Evolutionary conservation across 2,329 filamentous ascomycete genomes (phyloP).

Genomic region (Penicillium sp.): DNA sequence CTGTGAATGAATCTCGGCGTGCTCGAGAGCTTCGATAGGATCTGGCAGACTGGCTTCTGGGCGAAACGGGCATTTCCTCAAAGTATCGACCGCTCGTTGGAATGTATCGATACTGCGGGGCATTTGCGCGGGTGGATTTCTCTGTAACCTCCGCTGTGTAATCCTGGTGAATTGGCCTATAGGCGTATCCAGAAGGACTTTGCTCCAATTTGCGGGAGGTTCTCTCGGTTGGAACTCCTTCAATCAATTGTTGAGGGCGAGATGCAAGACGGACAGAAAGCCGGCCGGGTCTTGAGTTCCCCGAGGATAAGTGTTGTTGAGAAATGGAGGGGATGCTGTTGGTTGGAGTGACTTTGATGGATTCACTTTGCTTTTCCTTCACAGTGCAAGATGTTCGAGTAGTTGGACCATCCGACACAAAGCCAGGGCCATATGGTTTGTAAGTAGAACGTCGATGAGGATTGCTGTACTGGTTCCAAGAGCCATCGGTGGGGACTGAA

Average conservation of each 20-base stretch:
- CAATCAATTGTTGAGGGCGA: constrained; percentile 16
- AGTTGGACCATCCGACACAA: constrained; percentile 19
- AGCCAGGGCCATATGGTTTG: constrained; percentile 27
- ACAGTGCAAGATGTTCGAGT: neutral
- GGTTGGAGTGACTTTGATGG: constrained; percentile 5
- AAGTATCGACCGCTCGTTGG: constrained; percentile 25
- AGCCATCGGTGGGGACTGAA: constrained; percentile 35
- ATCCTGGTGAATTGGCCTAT: constrained; percentile 31
- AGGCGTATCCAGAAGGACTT: constrained; percentile 27
- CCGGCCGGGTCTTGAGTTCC: constrained; percentile 22
- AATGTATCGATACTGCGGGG: constrained; percentile 31
- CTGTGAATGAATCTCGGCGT: constrained; percentile 13
- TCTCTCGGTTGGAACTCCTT: constrained; percentile 10
- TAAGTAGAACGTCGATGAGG: constrained; percentile 19
- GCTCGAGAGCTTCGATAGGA: constrained; percentile 6
- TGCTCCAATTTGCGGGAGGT: constrained; percentile 7
- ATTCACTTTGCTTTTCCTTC: constrained; percentile 6
- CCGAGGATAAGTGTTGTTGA: constrained; percentile 19
- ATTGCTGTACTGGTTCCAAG: constrained; percentile 35
- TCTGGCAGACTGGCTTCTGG: constrained; percentile 17
- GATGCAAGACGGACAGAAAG: constrained; percentile 27
- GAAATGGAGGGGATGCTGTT: constrained; percentile 5
- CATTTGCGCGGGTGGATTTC: constrained; percentile 7
- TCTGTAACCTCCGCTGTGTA: constrained; percentile 29
- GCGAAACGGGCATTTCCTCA: constrained; percentile 15